phyloP scores from a whole-genome alignment of 768 basidiomycete genomes.

The Clavaria fumosa region DNA sequence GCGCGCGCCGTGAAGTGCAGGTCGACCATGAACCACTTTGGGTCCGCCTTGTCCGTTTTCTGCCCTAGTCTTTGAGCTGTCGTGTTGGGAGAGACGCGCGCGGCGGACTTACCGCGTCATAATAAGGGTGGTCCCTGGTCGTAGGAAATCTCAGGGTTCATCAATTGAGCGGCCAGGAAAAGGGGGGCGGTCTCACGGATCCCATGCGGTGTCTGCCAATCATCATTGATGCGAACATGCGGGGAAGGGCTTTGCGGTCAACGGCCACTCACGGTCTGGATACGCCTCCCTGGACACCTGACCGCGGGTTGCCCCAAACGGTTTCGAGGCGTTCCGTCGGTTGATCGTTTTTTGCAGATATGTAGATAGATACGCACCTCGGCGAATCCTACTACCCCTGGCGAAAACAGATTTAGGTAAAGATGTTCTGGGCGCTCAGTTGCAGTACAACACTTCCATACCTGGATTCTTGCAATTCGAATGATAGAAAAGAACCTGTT shows the following conservation, averaged over 20 bases:
- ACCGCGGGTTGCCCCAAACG: too few relatives aligned
- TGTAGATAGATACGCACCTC: slow-evolving; percentile 37
- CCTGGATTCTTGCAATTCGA: slow-evolving; percentile 78
- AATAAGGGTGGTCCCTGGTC: slow-evolving; percentile 58
- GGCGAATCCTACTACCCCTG: slow-evolving; percentile 71
- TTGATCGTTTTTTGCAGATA: too few relatives aligned
- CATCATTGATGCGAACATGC: slow-evolving; percentile 3
- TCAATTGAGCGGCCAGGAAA: too few relatives aligned
- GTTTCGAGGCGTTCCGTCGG: too few relatives aligned
- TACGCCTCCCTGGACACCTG: slow-evolving; percentile 76
- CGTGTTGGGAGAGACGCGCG: not conserved
- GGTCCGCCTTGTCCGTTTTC: slow-evolving; percentile 65
- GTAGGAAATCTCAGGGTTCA: too few relatives aligned
- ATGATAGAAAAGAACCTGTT: slow-evolving; percentile 74
- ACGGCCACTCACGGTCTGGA: slow-evolving; percentile 57
- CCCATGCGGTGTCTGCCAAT: slow-evolving; percentile 74
- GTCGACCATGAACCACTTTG: slow-evolving; percentile 92
- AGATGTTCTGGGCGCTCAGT: not conserved
- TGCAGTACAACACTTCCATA: slow-evolving; percentile 21
- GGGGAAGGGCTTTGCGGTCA: not conserved
- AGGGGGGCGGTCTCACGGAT: slow-evolving; percentile 35
- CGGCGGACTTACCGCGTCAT: slow-evolving; percentile 40
- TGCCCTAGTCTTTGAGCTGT: slow-evolving; percentile 15
- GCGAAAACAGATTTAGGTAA: not conserved
- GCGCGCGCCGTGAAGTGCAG: slow-evolving; percentile 51